These are phyloP conservation scores for Euptelea pleiosperma DNA, from an alignment of 164 flowering plant species.

Conservation along the genomic window DNA sequence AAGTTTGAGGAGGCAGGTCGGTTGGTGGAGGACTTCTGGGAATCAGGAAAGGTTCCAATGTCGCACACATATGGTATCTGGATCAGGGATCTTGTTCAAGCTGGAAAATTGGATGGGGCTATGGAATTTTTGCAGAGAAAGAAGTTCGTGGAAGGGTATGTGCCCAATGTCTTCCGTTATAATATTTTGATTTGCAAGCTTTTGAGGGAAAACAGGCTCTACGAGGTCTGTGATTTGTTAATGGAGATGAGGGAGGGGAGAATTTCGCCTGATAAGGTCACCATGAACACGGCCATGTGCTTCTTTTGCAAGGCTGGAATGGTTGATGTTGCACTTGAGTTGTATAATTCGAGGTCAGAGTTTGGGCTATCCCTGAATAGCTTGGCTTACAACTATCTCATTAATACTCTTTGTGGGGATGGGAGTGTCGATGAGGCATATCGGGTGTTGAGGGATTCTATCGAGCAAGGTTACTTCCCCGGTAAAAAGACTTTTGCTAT, in stretches of 20 bases:
- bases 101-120: slow-evolving; percentile 49
- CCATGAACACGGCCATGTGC: slow-evolving; percentile 69
- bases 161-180: slow-evolving; percentile 54
- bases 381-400: slow-evolving; percentile 60
- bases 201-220: slow-evolving; percentile 51
- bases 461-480: slow-evolving; percentile 57
- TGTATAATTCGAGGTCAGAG: slow-evolving; percentile 50
- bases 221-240: slow-evolving; percentile 62
- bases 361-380: slow-evolving; percentile 50
- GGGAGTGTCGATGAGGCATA: slow-evolving; percentile 62
- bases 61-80: slow-evolving; percentile 45
- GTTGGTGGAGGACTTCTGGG: slow-evolving; percentile 47
- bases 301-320: slow-evolving; percentile 87
- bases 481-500: slow-evolving; percentile 46
- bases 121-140: slow-evolving; percentile 46
- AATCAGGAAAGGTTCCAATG: slow-evolving; percentile 26
- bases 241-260: slow-evolving; percentile 60
- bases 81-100: slow-evolving; percentile 47
- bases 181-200: slow-evolving; percentile 58
- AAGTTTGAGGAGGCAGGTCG: slow-evolving; percentile 38
- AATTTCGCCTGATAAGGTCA: slow-evolving; percentile 58
- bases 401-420: slow-evolving; percentile 58
- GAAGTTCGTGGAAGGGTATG: slow-evolving; percentile 44
- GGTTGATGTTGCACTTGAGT: slow-evolving; percentile 65
- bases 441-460: slow-evolving; percentile 42